Evolutionary conservation across 1,139 yeast genomes (phyloP), one percentile per base, ranked within the genome.

Genomic region (Saccharomyces pastorianus): DNA sequence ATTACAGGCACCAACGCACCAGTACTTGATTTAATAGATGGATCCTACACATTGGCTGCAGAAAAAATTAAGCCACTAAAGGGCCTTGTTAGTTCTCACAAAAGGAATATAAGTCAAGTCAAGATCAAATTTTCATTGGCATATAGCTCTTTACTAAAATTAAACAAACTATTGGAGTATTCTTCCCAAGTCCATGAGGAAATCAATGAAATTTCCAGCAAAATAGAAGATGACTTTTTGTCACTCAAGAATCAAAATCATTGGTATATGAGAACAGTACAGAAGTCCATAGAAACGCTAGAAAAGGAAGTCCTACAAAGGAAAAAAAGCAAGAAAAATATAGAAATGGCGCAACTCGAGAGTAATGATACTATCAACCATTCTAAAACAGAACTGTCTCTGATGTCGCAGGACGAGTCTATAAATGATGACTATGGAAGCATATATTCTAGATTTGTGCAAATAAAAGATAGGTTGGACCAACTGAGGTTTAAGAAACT

Each of bases 91-190:
- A n/a, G 26, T 13, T n/a, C 13, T 5, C 51, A 34, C 7, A 50
- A 47, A 23, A 50, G 50, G 23, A 49, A 47, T 11, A 26, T 42
- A n/a, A 52, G 56, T 7, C 47, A 25, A 20, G 32, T 25, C 46
- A 55, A 42, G 27, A 8, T 47, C 2, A 56, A 59, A 47, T 51
- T 50, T 26, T 63, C 69, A 1, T 58, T 62, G 28, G 57, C 59
- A 8, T 68, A 60, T 51, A 68, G 65, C 54, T 55, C 62, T 3
- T 51, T 64, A 14, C 48, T 68, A 14, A 67, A 67, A 47, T 26
- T 68, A 20, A 64, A 62, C 31, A 68, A 63, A 47, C 46, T 65
- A 9, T 32, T 63, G 4, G 69, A 66, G 46, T 67, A 67, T 55
- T 54, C 54, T 11, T 54, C 59, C 4, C 68, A 65, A 51, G 57